Conservation (phyloP, 352 stramenopile species). For the Phytopythium kandeliae region DNA sequence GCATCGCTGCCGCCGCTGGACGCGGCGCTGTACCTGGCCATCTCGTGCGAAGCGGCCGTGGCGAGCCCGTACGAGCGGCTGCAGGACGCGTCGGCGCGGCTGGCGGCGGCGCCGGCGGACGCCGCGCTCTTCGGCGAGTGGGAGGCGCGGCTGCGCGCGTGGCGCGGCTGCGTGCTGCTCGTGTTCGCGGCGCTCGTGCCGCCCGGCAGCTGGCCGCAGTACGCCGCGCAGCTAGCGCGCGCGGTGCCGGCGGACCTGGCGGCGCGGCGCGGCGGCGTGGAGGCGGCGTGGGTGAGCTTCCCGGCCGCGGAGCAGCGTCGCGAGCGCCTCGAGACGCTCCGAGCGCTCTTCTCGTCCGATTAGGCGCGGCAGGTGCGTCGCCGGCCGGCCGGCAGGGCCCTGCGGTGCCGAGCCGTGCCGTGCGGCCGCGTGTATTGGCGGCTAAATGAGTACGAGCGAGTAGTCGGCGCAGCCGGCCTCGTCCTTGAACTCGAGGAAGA, state of each 20-base stretch:
- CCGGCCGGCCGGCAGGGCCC: no score
- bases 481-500: slow-evolving; percentile 75
- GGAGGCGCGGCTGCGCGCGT: slow-evolving; percentile 45
- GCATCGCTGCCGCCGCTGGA: slow-evolving; percentile 70
- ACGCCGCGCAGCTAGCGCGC: slow-evolving; percentile 50
- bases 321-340: slow-evolving; percentile 41
- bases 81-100: slow-evolving; percentile 45
- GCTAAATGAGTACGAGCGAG: slow-evolving; percentile 53
- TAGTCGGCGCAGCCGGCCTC: slow-evolving; percentile 69
- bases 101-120: slow-evolving; percentile 32
- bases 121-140: slow-evolving; percentile 31
- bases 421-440: no score
- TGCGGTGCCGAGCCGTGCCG: no score
- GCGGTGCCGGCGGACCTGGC: slow-evolving; percentile 39
- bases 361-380: no score
- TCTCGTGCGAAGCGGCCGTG: slow-evolving; percentile 75
- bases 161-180: slow-evolving; percentile 58
- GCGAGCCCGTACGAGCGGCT: slow-evolving; percentile 50
- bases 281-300: slow-evolving; percentile 38
- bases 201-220: slow-evolving; percentile 58
- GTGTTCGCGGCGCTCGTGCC: slow-evolving; percentile 66
- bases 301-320: slow-evolving; percentile 47
- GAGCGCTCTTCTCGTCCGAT: no score
- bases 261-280: slow-evolving; percentile 23
- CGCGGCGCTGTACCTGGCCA: slow-evolving; percentile 62